Percentiles rank a stretch among this genome's conserved stretches.
Evolutionary conservation across 1,139 yeast species (phyloP).

Genomic region (Kurtzmaniella quercitrusa): DNA sequence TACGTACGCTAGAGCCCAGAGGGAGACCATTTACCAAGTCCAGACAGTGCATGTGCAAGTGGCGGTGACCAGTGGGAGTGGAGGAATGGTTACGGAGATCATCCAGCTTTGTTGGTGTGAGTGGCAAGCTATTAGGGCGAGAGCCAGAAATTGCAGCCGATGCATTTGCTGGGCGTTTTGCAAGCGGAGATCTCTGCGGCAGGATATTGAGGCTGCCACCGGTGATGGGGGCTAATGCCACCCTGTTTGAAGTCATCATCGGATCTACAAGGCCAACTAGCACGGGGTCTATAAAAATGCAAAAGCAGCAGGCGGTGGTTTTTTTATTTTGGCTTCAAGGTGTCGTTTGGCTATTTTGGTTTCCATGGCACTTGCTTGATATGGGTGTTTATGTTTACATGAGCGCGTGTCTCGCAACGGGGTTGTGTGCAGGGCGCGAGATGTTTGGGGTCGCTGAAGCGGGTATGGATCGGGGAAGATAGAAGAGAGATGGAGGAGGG

Average conservation of each 20-base stretch:
- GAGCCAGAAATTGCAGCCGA: background rate
- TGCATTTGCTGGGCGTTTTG: background rate
- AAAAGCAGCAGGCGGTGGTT: background rate
- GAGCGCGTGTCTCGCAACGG: background rate
- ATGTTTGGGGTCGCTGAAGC: background rate
- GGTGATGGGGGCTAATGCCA: slow-evolving; percentile 36
- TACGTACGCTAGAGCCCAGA: background rate
- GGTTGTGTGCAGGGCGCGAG: background rate
- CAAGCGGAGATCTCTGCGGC: slow-evolving; percentile 11
- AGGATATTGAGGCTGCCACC: slow-evolving; percentile 26
- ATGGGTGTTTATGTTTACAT: slow-evolving; percentile 3
- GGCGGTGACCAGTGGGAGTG: background rate
- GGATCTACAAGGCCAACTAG: background rate
- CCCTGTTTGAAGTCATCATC: slow-evolving; percentile 19
- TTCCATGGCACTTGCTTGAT: slow-evolving; percentile 1
- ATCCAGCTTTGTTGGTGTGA: slow-evolving; percentile 6
- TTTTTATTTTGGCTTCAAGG: background rate
- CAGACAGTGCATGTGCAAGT: background rate
- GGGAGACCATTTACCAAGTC: background rate
- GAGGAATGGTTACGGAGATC: background rate
- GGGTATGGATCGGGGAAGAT: no score
- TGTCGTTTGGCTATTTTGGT: slow-evolving; percentile 1
- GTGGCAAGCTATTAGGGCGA: slow-evolving; percentile 2
- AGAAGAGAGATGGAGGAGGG: no score
- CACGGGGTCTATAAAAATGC: background rate